Evolutionary conservation across 2,329 filamentous ascomycete species (phyloP).

Genomic region (Ceratocystiopsis sp.): DNA sequence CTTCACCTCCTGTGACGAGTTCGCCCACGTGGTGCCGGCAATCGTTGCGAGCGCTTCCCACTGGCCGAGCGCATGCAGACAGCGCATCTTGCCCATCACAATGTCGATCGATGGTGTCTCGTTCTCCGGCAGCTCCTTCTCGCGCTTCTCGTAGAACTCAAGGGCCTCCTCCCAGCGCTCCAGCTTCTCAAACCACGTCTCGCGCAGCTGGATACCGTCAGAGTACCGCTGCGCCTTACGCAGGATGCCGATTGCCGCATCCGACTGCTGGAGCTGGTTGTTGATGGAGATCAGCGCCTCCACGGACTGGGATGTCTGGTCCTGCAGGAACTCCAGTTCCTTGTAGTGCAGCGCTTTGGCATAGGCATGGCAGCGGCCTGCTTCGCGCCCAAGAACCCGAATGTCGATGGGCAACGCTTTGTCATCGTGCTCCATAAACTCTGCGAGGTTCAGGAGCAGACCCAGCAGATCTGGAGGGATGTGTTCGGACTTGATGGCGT

Average conservation of each 20-base stretch:
- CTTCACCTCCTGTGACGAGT: conserved; percentile 73
- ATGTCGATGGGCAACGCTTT: conserved; percentile 98
- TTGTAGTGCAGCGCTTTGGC: conserved; percentile 98
- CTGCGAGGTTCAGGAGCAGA: conserved; percentile 83
- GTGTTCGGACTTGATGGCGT: conserved; percentile 84
- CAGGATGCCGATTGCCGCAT: conserved; percentile 94
- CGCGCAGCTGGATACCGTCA: conserved; percentile 81
- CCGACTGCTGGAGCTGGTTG: conserved; percentile 95
- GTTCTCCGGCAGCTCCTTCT: conserved; percentile 45
- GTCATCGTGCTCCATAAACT: conserved; percentile 99
- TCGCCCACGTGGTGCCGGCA: conserved; percentile 85
- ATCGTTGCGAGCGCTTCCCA: conserved; percentile 87
- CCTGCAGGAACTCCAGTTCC: conserved; percentile 92
- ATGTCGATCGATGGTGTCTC: conserved; percentile 63
- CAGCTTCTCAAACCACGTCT: conserved; percentile 98
- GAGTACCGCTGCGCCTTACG: conserved; percentile 90
- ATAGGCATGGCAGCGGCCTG: conserved; percentile 91
- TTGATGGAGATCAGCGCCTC: conserved; percentile 98
- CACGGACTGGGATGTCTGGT: conserved; percentile 87
- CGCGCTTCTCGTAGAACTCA: conserved; percentile 76
- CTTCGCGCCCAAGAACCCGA: conserved; percentile 80
- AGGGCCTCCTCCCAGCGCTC: conserved; percentile 97
- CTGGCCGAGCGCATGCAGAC: conserved; percentile 87
- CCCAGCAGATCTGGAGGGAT: conserved; percentile 93
- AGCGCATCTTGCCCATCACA: conserved; percentile 99